Conservation (phyloP, 208 protist species). For the Balamuthia mandrillaris region DNA sequence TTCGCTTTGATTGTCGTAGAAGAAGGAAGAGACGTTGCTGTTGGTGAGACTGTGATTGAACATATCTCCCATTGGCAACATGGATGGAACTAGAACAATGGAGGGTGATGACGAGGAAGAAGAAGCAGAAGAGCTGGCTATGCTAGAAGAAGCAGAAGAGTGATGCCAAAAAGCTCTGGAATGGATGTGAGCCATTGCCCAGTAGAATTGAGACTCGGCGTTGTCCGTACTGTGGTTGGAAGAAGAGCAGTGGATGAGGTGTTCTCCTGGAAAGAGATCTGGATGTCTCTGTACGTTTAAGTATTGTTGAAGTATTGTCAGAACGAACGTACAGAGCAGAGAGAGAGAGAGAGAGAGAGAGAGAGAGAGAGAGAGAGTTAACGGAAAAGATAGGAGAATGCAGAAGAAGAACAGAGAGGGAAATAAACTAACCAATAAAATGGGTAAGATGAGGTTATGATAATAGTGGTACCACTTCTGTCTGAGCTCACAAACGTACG, state of each 20-base stretch:
- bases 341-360: too few relatives aligned
- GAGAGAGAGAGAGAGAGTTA: too few relatives aligned
- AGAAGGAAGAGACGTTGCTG: background rate
- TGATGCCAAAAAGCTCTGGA: slow-evolving; percentile 23
- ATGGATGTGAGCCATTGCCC: background rate
- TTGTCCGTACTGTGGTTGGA: too few relatives aligned
- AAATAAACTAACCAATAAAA: background rate
- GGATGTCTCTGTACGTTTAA: too few relatives aligned
- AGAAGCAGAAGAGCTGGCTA: too few relatives aligned
- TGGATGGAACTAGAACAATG: background rate
- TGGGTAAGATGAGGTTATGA: background rate
- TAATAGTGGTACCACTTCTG: background rate
- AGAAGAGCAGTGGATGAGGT: too few relatives aligned
- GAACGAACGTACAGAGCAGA: too few relatives aligned
- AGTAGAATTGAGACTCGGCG: background rate
- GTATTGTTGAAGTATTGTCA: too few relatives aligned
- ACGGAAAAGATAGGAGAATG: too few relatives aligned
- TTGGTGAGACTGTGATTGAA: slow-evolving; percentile 22
- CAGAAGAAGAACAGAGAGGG: too few relatives aligned
- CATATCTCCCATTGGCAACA: slow-evolving; percentile 5
- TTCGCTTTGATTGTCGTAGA: background rate
- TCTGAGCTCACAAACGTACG: background rate
- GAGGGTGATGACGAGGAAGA: too few relatives aligned
- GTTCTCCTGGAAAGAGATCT: too few relatives aligned
- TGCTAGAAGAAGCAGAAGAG: background rate